phyloP scores from a whole-genome alignment of 1,139 yeast genomes.

The Magnusiomyces tetraspermus region DNA sequence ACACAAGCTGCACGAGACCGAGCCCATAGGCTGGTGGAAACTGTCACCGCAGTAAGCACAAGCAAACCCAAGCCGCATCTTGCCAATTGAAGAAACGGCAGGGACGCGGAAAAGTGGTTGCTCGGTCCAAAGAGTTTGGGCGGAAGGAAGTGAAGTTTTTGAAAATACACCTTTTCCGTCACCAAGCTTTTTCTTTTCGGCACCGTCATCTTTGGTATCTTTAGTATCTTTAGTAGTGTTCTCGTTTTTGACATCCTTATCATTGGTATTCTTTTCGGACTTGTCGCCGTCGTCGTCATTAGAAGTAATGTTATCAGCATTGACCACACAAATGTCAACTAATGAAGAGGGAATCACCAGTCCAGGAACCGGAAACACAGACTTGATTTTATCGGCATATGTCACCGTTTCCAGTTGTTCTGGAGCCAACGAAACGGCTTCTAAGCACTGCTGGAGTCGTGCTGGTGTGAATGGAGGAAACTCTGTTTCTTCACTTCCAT shows the following conservation, averaged over 20 bases:
- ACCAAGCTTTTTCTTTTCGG: neutral
- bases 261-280: no score
- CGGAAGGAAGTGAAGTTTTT: conserved; percentile 34
- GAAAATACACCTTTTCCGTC: conserved; percentile 34
- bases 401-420: conserved; percentile 5
- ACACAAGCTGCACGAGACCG: conserved; percentile 27
- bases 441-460: conserved; percentile 8
- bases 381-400: conserved; percentile 39
- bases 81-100: conserved; percentile 55
- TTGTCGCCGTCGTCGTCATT: neutral
- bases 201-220: neutral
- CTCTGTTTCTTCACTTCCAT: conserved; percentile 58
- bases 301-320: neutral
- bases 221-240: conserved; percentile 26
- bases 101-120: conserved; percentile 60
- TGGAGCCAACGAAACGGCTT: conserved; percentile 19
- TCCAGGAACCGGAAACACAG: conserved; percentile 42
- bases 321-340: conserved; percentile 15
- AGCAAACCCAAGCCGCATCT: conserved; percentile 59
- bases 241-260: conserved; percentile 38
- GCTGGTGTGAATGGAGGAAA: conserved; percentile 31
- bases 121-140: conserved; percentile 50
- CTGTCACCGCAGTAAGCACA: conserved; percentile 56
- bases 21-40: conserved; percentile 34
- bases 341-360: conserved; percentile 39